A percentile compares a stretch with the other conserved stretches of the same genome.
Conservation (phyloP, 768 basidiomycete species). For the Termitomyces heimii region DNA sequence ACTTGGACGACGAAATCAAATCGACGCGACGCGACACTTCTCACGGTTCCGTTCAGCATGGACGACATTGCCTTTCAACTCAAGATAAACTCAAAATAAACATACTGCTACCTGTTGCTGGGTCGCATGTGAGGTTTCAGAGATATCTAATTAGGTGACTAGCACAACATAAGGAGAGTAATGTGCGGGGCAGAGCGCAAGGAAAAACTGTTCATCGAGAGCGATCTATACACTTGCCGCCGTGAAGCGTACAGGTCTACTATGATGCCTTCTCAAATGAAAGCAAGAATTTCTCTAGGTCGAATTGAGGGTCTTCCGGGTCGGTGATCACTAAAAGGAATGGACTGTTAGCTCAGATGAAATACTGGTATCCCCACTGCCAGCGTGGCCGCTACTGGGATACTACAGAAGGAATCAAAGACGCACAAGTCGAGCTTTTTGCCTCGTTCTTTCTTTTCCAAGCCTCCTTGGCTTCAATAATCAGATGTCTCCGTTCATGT, state of each 20-base stretch:
- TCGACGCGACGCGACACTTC: conserved; percentile 37
- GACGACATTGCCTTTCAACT: not conserved
- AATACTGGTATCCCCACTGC: conserved; percentile 1
- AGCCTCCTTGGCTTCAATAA: conserved; percentile 84
- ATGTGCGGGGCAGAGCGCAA: conserved; percentile 3
- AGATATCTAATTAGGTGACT: conserved; percentile 12
- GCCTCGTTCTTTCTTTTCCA: conserved; percentile 75
- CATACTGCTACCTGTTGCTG: conserved; percentile 2
- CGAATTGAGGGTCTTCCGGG: conserved; percentile 93
- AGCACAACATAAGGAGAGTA: conserved; percentile 10
- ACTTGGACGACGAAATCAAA: conserved; percentile 1
- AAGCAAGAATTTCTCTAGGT: conserved; percentile 84
- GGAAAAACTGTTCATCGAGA: conserved; percentile 8
- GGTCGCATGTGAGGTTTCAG: conserved; percentile 1
- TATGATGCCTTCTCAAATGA: conserved; percentile 68
- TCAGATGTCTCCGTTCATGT: conserved; percentile 68
- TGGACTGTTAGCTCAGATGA: conserved; percentile 8
- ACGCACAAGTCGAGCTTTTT: conserved; percentile 54
- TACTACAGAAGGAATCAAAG: not conserved
- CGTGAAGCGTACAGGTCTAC: conserved; percentile 29
- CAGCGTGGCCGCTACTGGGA: not conserved
- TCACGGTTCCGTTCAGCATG: conserved; percentile 23
- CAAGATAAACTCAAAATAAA: conserved; percentile 10
- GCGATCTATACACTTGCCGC: conserved; percentile 12
- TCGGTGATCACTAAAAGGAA: conserved; percentile 71